Base-by-base conservation (phyloP, 2,329 filamentous ascomycete species). In the Neonectria ditissima region DNA sequence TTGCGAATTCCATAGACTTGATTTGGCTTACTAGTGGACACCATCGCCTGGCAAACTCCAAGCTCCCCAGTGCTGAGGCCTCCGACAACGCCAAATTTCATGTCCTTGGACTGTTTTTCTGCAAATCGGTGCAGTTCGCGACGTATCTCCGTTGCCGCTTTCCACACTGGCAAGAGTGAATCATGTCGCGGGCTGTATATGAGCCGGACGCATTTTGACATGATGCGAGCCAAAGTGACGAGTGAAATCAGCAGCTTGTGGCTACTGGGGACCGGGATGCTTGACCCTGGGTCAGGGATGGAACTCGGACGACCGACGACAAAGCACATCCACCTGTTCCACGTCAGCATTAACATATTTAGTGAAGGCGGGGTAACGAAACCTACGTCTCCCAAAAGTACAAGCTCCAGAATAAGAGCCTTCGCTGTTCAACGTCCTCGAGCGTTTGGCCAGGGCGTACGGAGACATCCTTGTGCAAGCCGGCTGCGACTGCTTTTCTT, bases 301-400 rank as follows among this genome's bases (percentile, higher is more conserved):
- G 80, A 80, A 48, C 74, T 80, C 2, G 81, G 80, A 11, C 81
- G 76, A 2, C 81, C 81, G 1, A 80, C 65, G 16, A 80, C 78
- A 53, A 82, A 81, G 54, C 79, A 82, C 30, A 78, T 76, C 80
- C 80, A 82, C 5, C 81, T 83, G 20, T 24, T 4, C 3, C 53
- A 24, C 50, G 22, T 54, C 13, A 55, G n/a, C 11, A 18, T 8
- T 26, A 22, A 16, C 11, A 32, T 26, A 1, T 22, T 18, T 18
- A 39, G 22, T 18, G 9, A 14, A 4, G 26, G 9, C 24, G 5
- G 13, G 13, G 26, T 44, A 22, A 5, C 6, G n/a, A 4, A 18
- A 67, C 77, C 4, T 48, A 83, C 81, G 76, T 81, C 72, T 83
- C 81, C 67, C 78, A 83, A 26, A 80, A 74, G 63, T 77, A 82